Evolutionary conservation across 116 monocot species (phyloP).

Genomic region (Posidonia oceanica): DNA sequence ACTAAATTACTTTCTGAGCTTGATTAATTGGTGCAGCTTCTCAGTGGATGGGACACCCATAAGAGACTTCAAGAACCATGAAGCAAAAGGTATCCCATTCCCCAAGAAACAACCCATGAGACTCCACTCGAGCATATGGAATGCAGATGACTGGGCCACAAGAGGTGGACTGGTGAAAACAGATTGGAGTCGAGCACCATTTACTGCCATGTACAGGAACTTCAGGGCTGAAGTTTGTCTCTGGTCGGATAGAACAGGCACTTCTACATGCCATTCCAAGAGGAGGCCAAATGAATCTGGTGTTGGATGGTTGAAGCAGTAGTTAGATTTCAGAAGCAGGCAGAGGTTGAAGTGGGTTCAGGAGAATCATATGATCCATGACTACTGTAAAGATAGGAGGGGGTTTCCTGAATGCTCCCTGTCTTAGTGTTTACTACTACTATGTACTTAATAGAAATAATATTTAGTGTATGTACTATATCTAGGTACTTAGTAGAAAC

Average conservation of each 20-base stretch:
- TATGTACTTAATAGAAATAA: too few relatives aligned
- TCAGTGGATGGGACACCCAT: constrained; percentile 31
- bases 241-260: not conserved
- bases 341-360: constrained; percentile 25
- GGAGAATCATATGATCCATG: constrained; percentile 29
- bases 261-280: not conserved
- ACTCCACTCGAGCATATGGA: constrained; percentile 39
- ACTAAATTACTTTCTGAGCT: too few relatives aligned
- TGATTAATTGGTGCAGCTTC: too few relatives aligned
- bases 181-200: constrained; percentile 31
- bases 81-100: constrained; percentile 19
- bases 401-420: constrained; percentile 21
- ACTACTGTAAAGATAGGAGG: constrained; percentile 25
- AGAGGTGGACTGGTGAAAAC: constrained; percentile 41
- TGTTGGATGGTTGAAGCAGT: constrained; percentile 6
- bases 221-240: constrained; percentile 15
- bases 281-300: not conserved
- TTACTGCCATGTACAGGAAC: constrained; percentile 24
- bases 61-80: constrained; percentile 36
- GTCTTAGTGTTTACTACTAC: too few relatives aligned
- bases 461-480: too few relatives aligned
- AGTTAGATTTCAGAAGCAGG: constrained; percentile 12
- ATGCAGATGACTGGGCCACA: too few relatives aligned
- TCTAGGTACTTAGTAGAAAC: too few relatives aligned
- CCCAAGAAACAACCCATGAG: constrained; percentile 36